These are phyloP conservation scores for Endothia cerciana DNA, from an alignment of 2,329 filamentous ascomycete species.

Conservation along the genomic window DNA sequence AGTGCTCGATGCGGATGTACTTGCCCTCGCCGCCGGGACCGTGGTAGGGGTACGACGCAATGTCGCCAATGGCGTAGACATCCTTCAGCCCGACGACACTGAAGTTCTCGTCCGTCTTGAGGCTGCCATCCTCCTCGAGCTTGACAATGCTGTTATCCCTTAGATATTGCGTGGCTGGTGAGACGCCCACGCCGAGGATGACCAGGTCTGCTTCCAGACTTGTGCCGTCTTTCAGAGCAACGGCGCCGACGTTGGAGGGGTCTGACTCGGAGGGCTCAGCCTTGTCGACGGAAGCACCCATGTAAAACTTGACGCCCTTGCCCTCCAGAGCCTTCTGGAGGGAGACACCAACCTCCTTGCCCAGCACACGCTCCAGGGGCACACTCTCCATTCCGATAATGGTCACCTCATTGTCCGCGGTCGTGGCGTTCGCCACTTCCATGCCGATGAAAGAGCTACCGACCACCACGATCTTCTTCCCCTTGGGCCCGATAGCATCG, in stretches of 20 bases:
- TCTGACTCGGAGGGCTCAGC: constrained; percentile 73
- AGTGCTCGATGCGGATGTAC: constrained; percentile 88
- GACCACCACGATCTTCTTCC: constrained; percentile 90
- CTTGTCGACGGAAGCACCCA: constrained; percentile 80
- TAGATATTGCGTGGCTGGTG: constrained; percentile 83
- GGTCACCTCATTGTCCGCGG: constrained; percentile 80
- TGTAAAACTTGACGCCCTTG: constrained; percentile 86
- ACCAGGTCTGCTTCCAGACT: constrained; percentile 85
- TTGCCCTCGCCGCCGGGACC: constrained; percentile 81
- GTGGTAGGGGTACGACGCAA: constrained; percentile 91
- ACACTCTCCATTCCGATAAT: constrained; percentile 87
- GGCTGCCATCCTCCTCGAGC: constrained; percentile 82
- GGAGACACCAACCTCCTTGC: constrained; percentile 76
- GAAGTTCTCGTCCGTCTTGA: constrained; percentile 81
- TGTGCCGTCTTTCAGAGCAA: constrained; percentile 85
- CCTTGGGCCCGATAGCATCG: constrained; percentile 76
- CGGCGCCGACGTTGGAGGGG: constrained; percentile 73
- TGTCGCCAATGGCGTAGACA: constrained; percentile 93
- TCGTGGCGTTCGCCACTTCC: constrained; percentile 87
- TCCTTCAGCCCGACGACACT: constrained; percentile 75
- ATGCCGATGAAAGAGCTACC: constrained; percentile 97
- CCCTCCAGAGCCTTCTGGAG: constrained; percentile 81
- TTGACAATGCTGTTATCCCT: constrained; percentile 69
- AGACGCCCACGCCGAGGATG: constrained; percentile 87
- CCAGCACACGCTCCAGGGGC: constrained; percentile 86